These are phyloP conservation scores for Coemansia sp. DNA, from an alignment of 192 early-diverging fungal species.

Conservation along the genomic window DNA sequence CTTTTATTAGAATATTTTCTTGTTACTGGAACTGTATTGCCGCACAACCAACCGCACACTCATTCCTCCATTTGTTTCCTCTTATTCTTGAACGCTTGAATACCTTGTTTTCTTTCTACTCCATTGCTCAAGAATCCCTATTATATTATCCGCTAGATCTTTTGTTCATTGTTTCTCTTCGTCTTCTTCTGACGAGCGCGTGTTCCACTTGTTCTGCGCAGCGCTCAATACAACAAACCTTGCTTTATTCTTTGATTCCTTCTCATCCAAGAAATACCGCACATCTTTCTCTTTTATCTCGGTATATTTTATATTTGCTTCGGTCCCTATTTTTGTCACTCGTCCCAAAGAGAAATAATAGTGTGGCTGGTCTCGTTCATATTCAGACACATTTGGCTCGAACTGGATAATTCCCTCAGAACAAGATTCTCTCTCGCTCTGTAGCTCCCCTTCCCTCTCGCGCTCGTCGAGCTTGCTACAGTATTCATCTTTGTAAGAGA, in stretches of 20 bases:
- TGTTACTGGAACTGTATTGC: not conserved
- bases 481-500: too few species aligned
- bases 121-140: constrained; percentile 1
- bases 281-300: not conserved
- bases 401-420: not conserved
- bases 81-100: not conserved
- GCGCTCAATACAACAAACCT: constrained; percentile 1
- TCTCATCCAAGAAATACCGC: not conserved
- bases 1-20: not conserved
- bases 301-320: not conserved
- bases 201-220: not conserved
- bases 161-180: constrained; percentile 6
- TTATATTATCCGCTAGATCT: not conserved
- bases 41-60: not conserved
- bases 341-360: not conserved
- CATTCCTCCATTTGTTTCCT: not conserved
- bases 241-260: not conserved
- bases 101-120: not conserved
- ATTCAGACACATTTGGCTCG: constrained; percentile 1
- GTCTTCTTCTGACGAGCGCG: constrained; percentile 2
- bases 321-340: not conserved
- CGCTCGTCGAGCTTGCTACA: not conserved
- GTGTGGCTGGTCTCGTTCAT: constrained; percentile 6
- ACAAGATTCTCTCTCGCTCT: not conserved
- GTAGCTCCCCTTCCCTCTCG: not conserved